Evolutionary conservation across 2,329 filamentous ascomycete species (phyloP), one percentile per base, ranked within the genome.

Genomic region (Chaetomiaceae sp.): DNA sequence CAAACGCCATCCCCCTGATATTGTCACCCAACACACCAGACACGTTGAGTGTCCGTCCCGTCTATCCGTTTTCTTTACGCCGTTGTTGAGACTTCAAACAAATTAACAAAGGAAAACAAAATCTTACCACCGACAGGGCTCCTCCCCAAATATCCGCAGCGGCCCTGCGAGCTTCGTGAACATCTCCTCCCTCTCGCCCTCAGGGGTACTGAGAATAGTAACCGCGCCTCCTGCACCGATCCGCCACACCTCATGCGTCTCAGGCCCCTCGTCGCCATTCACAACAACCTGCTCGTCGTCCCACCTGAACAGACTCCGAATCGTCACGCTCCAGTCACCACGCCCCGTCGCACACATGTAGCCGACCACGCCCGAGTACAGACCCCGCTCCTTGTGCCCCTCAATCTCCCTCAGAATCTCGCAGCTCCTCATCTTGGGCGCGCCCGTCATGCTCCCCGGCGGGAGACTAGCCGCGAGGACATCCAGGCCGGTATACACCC

Each of bases 371-470:
- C 93, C 90, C 6, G 89, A 89, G 69, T 96, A 96, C 44, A 96
- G 69, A 27, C 89, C 84, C 45, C 92, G 75, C 59, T 83, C 78
- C 51, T 72, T 69, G 4, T 73, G 65, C 16, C 68, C 70, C 68
- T 96, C 91, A 37, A 96, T 76, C 3, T 75, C 70, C 53, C 77
- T 75, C 17, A 97, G 73, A 41, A 96, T 78, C 72, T 95, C 85
- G 66, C 92, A 96, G 57, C 87, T 92, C 42, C 92, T 80, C 69
- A 92, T 91, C 74, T 97, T 97, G 0, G 92, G 93, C 0, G 92
- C 92, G 6, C 93, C 93, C 2, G 92, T 97, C 93, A 97, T 97
- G 62, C 87, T 92, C 0, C 93, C 92, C 0, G 93, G 90, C 0
- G 93, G 92, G 1, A 97, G 75, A 42, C 84, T 87, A 6, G 83